Evolutionary conservation across 2,329 filamentous ascomycete species (phyloP).

Genomic region (Neocucurbitaria cava): DNA sequence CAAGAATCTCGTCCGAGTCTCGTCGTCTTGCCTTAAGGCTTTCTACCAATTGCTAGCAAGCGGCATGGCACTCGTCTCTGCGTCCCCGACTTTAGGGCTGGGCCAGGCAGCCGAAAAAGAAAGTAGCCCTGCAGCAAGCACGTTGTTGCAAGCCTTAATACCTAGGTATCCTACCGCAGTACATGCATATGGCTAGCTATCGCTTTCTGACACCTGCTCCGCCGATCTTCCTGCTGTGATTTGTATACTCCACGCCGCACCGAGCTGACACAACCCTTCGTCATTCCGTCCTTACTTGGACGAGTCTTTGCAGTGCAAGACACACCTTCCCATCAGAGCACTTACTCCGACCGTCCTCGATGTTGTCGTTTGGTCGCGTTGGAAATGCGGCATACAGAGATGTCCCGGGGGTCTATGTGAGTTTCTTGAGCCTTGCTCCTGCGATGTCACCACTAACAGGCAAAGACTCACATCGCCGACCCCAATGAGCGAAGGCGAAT

Average conservation of each 20-base stretch:
- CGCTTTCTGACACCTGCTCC: conserved; percentile 4
- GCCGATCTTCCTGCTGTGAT: conserved; percentile 10
- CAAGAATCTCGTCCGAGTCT: conserved; percentile 12
- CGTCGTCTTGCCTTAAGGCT: conserved; percentile 6
- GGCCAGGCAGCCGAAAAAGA: conserved; percentile 10
- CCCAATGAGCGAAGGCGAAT: conserved; percentile 47
- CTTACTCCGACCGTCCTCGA: conserved; percentile 13
- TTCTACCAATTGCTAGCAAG: conserved; percentile 19
- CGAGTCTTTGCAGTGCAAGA: not conserved
- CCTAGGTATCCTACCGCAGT: conserved; percentile 10
- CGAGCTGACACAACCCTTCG: conserved; percentile 10
- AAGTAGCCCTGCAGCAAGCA: conserved; percentile 2
- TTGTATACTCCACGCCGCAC: not conserved
- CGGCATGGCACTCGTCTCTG: conserved; percentile 12
- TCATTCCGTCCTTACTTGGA: conserved; percentile 4
- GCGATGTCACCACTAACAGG: conserved; percentile 13
- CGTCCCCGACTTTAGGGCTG: not conserved
- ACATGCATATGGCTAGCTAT: conserved; percentile 1
- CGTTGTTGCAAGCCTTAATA: conserved; percentile 9
- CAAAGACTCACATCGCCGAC: conserved; percentile 39
- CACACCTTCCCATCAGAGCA: conserved; percentile 5
- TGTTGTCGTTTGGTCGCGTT: conserved; percentile 35
- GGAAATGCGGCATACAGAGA: conserved; percentile 43
- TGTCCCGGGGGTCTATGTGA: conserved; percentile 40
- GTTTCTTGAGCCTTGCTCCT: conserved; percentile 1